Base-by-base conservation (phyloP, 176 grass and related monocot genomes). In the Eleusine coracana region DNA sequence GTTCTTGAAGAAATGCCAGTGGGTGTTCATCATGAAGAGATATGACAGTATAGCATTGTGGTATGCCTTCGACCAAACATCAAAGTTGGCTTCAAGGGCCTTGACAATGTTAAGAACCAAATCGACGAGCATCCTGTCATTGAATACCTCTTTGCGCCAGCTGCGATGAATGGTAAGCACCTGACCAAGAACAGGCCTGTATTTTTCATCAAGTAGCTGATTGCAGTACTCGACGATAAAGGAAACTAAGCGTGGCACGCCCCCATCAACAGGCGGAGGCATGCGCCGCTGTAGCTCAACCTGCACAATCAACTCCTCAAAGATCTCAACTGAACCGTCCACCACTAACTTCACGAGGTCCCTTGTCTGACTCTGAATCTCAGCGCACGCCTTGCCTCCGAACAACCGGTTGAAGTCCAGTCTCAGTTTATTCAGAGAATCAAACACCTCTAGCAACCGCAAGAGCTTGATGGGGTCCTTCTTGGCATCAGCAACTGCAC, bases 11-110 rank as follows among this genome's bases (percentile, higher is more conserved):
- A 96, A 85, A 92, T 92, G 90, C 82, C 90, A 92, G 17, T 92
- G 90, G 1, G 88, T 92, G 75, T 96, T 96, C 83, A 92, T 96
- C 93, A 96, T 92, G 72, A 96, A 96, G 66, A 96, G 76, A 71
- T 54, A 90, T 0, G 88, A 87, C 6, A 88, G 66, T 6, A 46
- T 79, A 28, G 72, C 80, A 41, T 96, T 92, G 60, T 92, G 86
- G 28, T 92, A 92, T 27, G 34, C 66, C 83, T 90, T 96, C 0
- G 85, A 90, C 93, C 93, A 96, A 79, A 86, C 87, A 66, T 96
- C 90, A 29, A 96, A 96, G 75, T 96, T 96, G 12, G 86, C 73
- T 85, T 96, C 90, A 41, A 96, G 86, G 66, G 88, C 93, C 74
- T 90, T 96, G 59, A 92, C 68, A 54, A 96, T 91, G 67, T 86